phyloP scores from a whole-genome alignment of 2,329 filamentous ascomycete species.

The Leptographium galeiforme region DNA sequence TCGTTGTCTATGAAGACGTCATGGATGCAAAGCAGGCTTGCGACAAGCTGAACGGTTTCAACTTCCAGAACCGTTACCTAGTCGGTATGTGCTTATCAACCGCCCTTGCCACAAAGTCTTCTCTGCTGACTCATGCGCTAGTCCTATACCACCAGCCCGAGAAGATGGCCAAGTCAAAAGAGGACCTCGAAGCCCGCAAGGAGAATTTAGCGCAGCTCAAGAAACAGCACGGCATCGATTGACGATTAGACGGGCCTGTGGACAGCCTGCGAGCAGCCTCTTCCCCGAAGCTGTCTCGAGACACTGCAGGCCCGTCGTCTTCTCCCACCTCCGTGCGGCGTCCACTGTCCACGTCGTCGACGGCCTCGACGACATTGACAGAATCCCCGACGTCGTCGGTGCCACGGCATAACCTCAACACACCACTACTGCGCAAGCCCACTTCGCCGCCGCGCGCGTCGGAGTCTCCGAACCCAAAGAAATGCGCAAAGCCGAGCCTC shows the following conservation, averaged over 20 bases:
- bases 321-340: conserved; percentile 25
- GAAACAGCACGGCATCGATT: conserved; percentile 96
- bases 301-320: conserved; percentile 50
- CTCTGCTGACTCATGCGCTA: conserved; percentile 14
- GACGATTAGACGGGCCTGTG: conserved; percentile 64
- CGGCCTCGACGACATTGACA: conserved; percentile 21
- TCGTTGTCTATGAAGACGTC: conserved; percentile 98
- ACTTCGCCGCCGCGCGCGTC: background rate
- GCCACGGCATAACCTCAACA: conserved; percentile 15
- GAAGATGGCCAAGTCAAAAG: conserved; percentile 68
- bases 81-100: conserved; percentile 55
- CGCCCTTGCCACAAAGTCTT: background rate
- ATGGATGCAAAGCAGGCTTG: conserved; percentile 97
- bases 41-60: conserved; percentile 99
- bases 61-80: conserved; percentile 98
- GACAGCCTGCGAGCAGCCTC: conserved; percentile 31
- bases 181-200: conserved; percentile 85
- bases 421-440: background rate
- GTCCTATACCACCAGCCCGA: conserved; percentile 53
- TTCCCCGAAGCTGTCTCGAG: conserved; percentile 15
- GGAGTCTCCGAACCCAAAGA: background rate
- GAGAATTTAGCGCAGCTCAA: conserved; percentile 98
- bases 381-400: conserved; percentile 9
- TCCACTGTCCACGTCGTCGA: conserved; percentile 14
- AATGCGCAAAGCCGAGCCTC: conserved; percentile 19